Base-by-base conservation (phyloP, 768 basidiomycete genomes). In the Rhizopogon sp. region DNA sequence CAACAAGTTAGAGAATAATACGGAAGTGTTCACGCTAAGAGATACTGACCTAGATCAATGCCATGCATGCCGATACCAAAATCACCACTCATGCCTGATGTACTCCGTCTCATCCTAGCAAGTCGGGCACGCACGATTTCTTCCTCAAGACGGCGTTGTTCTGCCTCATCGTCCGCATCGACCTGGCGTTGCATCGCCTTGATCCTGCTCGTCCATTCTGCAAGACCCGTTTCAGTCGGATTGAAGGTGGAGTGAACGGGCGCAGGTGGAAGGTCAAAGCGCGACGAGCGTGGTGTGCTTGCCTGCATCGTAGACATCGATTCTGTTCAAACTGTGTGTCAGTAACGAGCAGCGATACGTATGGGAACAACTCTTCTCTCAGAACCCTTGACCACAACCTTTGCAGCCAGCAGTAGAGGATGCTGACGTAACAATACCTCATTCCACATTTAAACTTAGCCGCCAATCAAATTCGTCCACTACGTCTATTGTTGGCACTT, bases 191-290 rank as follows among this genome's bases (percentile, higher is more conserved):
- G 90, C 68, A 92, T 71, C 14, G 82, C 87, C 66, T 85, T 87
- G 67, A 93, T 90, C 74, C 79, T 85, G 70, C 73, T 85, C 13
- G 89, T 80, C 90, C 90, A 92, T 67, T 92, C 88, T 14, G 88
- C 78, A n/a, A 90, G 76, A 47, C 82, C 85, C 3, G 76, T 73
- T 61, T 89, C 88, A 17, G 84, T 75, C 16, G 63, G 49, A 6
- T 59, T 46, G 35, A 20, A 46, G 43, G 56, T 37, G 39, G 69
- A 53, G 57, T 43, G 16, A 0, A 57, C 11, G 40, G 70, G 68
- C 25, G 68, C 68, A 25, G 66, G 45, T 9, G 79, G 76, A 17
- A 74, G 62, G 62, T 80, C 72, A 43, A 78, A 65, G 47, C 68
- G 66, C 28, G 66, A 45, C 6, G 69, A 49, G 49, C 52, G 67